A percentile compares a stretch with the other conserved stretches of the same genome.
Conservation (phyloP, 768 basidiomycete species). For the Polyporus arcularius region DNA sequence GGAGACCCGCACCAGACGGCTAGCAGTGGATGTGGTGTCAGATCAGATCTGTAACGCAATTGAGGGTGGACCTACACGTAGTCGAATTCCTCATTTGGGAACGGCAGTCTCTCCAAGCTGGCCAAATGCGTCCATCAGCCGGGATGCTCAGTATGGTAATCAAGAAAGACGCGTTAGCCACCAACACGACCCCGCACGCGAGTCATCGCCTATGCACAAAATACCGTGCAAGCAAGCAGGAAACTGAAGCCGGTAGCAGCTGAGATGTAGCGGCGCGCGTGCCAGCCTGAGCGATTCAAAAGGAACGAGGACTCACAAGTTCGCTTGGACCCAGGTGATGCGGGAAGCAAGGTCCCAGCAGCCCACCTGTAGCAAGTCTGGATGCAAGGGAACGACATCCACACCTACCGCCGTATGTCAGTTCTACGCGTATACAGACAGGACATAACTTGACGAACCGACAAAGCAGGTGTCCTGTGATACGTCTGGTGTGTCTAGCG, state of each 20-base stretch:
- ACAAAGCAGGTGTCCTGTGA: slow-evolving; percentile 60
- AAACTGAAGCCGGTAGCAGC: neutral
- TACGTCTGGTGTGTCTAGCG: neutral
- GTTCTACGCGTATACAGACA: neutral
- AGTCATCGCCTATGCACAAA: no score
- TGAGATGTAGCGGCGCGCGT: neutral
- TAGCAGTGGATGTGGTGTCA: slow-evolving; percentile 25
- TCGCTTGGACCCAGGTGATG: slow-evolving; percentile 72
- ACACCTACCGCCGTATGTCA: slow-evolving; percentile 44
- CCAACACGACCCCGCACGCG: no score
- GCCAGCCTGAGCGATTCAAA: neutral
- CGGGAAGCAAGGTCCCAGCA: slow-evolving; percentile 55
- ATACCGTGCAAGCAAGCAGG: no score
- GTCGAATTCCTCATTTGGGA: slow-evolving; percentile 73
- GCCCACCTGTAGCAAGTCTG: slow-evolving; percentile 64
- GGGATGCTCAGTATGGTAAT: slow-evolving; percentile 31
- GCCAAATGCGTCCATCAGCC: slow-evolving; percentile 44
- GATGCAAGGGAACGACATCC: slow-evolving; percentile 73
- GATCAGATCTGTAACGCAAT: slow-evolving; percentile 12
- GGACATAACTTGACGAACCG: slow-evolving; percentile 41
- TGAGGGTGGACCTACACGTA: slow-evolving; percentile 56
- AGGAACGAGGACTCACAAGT: slow-evolving; percentile 53
- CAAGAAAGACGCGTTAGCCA: slow-evolving; percentile 7
- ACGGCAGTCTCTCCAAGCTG: slow-evolving; percentile 71
- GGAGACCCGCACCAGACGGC: slow-evolving; percentile 70